Base-by-base conservation (phyloP, 2,329 filamentous ascomycete genomes). In the Cladosporium colombiae region DNA sequence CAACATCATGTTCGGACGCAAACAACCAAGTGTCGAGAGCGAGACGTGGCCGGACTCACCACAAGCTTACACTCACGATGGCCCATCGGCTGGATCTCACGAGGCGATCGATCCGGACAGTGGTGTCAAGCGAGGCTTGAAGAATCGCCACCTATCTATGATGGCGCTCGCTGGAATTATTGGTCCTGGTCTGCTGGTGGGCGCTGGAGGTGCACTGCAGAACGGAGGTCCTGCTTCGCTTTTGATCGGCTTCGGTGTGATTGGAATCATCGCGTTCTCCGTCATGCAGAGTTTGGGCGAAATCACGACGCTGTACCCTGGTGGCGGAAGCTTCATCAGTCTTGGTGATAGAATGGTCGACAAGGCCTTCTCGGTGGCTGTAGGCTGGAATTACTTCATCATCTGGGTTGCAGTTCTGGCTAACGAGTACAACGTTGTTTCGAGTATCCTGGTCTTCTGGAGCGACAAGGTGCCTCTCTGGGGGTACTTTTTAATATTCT, bases 271-370 rank as follows among this genome's bases (percentile, higher is more conserved):
- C 66, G 89, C 89, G 1, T 85, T 73, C 66, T 83, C 81, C 70
- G 85, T 89, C 69, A 91, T 91, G 86, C 90, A 92, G 80, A 89
- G 86, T 5, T 79, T 93, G 7, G 90, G 90, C 23, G 90, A 93
- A 75, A 80, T 92, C 71, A 90, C 90, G 3, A 92, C 90, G 7
- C 78, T 92, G 1, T 91, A 89, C 70, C 90, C 90, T 0, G 88
- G 86, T 0, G 87, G 88, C 5, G 90, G 90, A 2, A 88, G 88
- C 0, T 92, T 92, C 71, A 87, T 88, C n/a, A 86, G 85, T 11
- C 83, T 91, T 40, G 88, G 88, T 0, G 87, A 90, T 68, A 84
- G 90, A 8, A 89, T 92, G 69, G 86, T 91, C 33, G 89, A 91
- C 74, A 86, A 87, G 71, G 88, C 88, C 0, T 88, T 91, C 70